Conservation (phyloP, 768 basidiomycete genomes). For the Lactarius hatsudake region DNA sequence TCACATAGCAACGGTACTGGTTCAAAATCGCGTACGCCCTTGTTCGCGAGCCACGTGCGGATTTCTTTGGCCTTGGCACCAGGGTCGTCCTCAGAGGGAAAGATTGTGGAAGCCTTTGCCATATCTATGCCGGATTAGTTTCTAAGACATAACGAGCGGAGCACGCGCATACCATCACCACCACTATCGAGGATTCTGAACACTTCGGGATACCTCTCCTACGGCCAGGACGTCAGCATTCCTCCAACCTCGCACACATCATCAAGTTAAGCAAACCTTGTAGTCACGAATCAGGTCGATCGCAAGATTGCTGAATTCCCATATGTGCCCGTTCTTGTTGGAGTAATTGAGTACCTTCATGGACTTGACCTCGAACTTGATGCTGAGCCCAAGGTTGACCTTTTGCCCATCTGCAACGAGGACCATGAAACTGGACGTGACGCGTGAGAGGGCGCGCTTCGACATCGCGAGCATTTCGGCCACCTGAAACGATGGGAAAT, state of each 20-base stretch:
- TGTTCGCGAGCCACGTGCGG: constrained; percentile 79
- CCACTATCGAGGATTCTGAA: constrained; percentile 67
- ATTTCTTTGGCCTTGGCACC: constrained; percentile 74
- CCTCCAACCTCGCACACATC: not conserved
- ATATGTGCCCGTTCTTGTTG: constrained; percentile 73
- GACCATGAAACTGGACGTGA: constrained; percentile 94
- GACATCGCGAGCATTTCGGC: constrained; percentile 73
- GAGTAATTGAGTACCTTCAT: constrained; percentile 94
- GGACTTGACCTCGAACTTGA: constrained; percentile 94
- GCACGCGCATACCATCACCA: constrained; percentile 59
- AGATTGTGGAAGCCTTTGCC: constrained; percentile 57
- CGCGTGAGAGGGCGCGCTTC: constrained; percentile 78
- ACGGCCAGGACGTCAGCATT: constrained; percentile 5
- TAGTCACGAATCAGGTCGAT: constrained; percentile 80
- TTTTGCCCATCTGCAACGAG: constrained; percentile 72
- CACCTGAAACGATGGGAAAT: constrained; percentile 77
- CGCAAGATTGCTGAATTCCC: constrained; percentile 94
- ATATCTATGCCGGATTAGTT: constrained; percentile 52
- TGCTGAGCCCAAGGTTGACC: constrained; percentile 85
- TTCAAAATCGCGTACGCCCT: constrained; percentile 88
- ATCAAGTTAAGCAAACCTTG: constrained; percentile 47
- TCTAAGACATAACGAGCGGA: constrained; percentile 7
- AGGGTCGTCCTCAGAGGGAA: constrained; percentile 53
- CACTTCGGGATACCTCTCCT: constrained; percentile 82
- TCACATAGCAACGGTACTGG: constrained; percentile 89